Evolutionary conservation across 2,329 filamentous ascomycete genomes (phyloP), one percentile per base, ranked within the genome.

Genomic region (Stenocarpella maydis): DNA sequence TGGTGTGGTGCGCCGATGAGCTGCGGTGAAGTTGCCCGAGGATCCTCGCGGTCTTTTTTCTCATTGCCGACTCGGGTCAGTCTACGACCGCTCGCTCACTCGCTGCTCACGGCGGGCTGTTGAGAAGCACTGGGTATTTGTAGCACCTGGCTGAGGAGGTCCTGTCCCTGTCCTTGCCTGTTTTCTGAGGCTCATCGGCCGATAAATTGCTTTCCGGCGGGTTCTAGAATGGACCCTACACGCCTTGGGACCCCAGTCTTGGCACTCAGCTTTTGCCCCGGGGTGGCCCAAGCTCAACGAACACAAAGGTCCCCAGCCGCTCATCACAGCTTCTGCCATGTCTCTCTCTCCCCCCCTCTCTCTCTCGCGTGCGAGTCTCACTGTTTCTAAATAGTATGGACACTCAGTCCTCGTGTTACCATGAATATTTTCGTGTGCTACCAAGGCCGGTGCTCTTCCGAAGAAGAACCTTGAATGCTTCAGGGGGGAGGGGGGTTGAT

Each of bases 131-230:
- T 17, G 37, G n/a, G 37, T 65, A 53, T 52, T 65, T 52, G 34
- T 28, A 65, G 61, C 43, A 28, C 58, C 41, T 61, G 43, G 19
- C 49, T 21, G 49, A 21, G 31, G 49, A 21, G 31, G 21, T 41
- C 4, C 9, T 37, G 34, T 37, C 34, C 6, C 9, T 37, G 34
- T 37, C 34, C 12, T 53, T 53, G 17, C 61, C 21, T 21, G 10
- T n/a, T 53, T 65, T 63, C 49, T 63, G 58, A 63, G 58, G 43
- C 58, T 63, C 58, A 49, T 63, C 58, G 43, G 43, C 41, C 34
- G 41, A 21, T 15, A 24, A 6, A 24, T 31, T 47, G 28, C 37
- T 39, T 50, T 65, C 61, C 47, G 45, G 47, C 53, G 21, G 49
- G 31, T 67, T 67, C 65, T 41, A 71, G 71, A 61, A 43, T 19